A percentile compares a stretch with the other conserved stretches of the same genome.
Conservation (phyloP, 2,329 filamentous ascomycete species). For the Stachybotrys chlorohalonatus region DNA sequence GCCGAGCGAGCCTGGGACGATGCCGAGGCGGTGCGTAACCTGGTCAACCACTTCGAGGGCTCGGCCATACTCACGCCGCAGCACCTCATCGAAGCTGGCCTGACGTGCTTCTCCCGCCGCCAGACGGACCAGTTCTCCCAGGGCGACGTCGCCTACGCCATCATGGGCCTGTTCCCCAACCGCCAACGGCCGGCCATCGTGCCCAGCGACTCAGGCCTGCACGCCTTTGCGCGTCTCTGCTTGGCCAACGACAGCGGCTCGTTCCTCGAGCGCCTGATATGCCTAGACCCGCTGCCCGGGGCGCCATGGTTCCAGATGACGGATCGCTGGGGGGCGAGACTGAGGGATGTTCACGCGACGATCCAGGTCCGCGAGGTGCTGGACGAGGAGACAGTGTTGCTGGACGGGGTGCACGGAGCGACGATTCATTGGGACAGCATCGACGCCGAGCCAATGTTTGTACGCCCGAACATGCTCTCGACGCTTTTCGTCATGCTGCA, state of each 20-base stretch:
- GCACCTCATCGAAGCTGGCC: conserved; percentile 24
- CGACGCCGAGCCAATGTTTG: background rate
- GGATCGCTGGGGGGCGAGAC: conserved; percentile 28
- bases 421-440: conserved; percentile 30
- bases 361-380: conserved; percentile 30
- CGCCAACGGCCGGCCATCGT: conserved; percentile 28
- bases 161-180: conserved; percentile 31
- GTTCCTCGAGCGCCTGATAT: conserved; percentile 35
- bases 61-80: conserved; percentile 27
- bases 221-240: conserved; percentile 36
- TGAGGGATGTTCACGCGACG: conserved; percentile 34
- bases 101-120: conserved; percentile 26
- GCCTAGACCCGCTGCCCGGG: conserved; percentile 23
- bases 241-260: conserved; percentile 33
- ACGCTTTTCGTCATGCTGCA: background rate
- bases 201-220: conserved; percentile 29
- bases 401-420: conserved; percentile 21
- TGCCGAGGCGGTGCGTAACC: conserved; percentile 23
- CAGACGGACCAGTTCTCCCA: conserved; percentile 23
- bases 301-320: conserved; percentile 29
- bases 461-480: background rate
- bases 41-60: conserved; percentile 36
- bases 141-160: conserved; percentile 33
- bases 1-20: conserved; percentile 30
- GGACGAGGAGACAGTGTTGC: conserved; percentile 30